Conservation (phyloP, 768 basidiomycete genomes). For the Lactarius hatsudake region DNA sequence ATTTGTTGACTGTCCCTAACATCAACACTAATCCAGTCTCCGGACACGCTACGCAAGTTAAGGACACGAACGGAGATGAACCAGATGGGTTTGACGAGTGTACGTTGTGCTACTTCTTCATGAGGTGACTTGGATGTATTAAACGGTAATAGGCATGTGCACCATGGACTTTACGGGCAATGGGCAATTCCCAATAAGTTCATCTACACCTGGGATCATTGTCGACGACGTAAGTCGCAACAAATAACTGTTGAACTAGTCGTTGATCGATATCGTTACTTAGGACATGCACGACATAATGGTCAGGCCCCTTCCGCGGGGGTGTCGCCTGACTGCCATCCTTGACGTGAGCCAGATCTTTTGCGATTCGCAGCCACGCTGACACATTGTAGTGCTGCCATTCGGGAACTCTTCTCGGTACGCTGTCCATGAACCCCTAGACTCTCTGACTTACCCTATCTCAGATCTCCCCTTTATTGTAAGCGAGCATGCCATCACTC, state of each 20-base stretch:
- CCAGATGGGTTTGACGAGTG: background rate
- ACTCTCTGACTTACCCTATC: background rate
- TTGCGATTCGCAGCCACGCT: background rate
- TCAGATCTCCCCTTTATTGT: constrained; percentile 11
- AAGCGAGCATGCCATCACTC: background rate
- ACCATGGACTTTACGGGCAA: background rate
- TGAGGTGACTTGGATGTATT: background rate
- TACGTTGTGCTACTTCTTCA: background rate
- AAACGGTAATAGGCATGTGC: constrained; percentile 1
- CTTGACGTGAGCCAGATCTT: constrained; percentile 4
- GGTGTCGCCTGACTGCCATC: constrained; percentile 16
- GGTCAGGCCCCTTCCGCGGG: background rate
- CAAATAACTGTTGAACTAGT: too few relatives aligned
- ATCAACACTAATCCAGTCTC: background rate
- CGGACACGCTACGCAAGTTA: background rate
- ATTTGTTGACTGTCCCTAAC: background rate
- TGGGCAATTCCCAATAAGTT: background rate
- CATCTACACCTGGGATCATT: background rate
- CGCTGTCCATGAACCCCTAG: background rate
- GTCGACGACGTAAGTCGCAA: background rate
- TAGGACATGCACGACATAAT: background rate
- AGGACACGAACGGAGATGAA: constrained; percentile 1
- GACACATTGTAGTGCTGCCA: background rate
- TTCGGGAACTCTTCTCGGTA: constrained; percentile 8
- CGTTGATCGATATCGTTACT: background rate